phyloP scores from a whole-genome alignment of 805 yeast species.

The Alloascoidea hylecoeti region DNA sequence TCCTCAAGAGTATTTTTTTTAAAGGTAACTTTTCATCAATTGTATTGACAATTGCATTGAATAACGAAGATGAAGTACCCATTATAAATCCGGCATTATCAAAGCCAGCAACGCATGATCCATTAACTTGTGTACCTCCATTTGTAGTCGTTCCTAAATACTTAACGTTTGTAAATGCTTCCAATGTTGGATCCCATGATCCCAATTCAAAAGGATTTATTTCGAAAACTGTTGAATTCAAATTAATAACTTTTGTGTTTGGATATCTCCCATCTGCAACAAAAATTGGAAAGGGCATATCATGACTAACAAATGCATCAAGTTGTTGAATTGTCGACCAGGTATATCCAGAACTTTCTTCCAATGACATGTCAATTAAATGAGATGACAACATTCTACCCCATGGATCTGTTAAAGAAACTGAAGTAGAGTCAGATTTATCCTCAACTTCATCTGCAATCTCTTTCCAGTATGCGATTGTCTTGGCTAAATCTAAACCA shows the following conservation, averaged over 20 bases:
- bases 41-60: constrained; percentile 15
- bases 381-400: constrained; percentile 57
- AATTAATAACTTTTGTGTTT: constrained; percentile 32
- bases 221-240: constrained; percentile 40
- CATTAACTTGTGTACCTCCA: constrained; percentile 45
- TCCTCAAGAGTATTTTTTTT: no score
- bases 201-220: constrained; percentile 49
- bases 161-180: constrained; percentile 44
- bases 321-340: constrained; percentile 26
- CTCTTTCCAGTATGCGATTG: constrained; percentile 16
- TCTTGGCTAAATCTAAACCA: constrained; percentile 4
- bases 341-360: constrained; percentile 43
- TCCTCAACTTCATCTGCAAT: constrained; percentile 43
- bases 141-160: constrained; percentile 52
- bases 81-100: constrained; percentile 67
- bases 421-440: constrained; percentile 48
- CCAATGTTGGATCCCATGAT: constrained; percentile 63
- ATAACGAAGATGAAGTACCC: constrained; percentile 39
- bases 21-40: no score
- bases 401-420: constrained; percentile 63
- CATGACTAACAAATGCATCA: constrained; percentile 29
- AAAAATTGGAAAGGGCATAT: constrained; percentile 36
- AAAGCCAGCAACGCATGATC: constrained; percentile 47
- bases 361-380: constrained; percentile 36
- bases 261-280: constrained; percentile 16